These are phyloP conservation scores for Crucihimalaya himalaica DNA, from an alignment of 345 rosid species.

Conservation along the genomic window DNA sequence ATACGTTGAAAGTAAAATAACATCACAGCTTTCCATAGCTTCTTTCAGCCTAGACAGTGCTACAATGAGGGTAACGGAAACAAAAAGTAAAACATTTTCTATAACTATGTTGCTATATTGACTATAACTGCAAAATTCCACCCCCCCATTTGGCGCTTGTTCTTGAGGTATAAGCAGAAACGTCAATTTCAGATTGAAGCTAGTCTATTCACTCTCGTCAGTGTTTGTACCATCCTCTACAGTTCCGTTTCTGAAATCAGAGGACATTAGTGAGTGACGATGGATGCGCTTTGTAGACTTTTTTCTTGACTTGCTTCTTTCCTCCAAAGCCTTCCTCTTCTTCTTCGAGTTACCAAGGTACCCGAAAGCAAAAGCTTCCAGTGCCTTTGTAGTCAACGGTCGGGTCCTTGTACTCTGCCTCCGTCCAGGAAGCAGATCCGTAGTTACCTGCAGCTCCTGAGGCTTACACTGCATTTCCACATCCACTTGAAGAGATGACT, in stretches of 20 bases:
- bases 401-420: constrained; percentile 62
- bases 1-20: constrained; percentile 19
- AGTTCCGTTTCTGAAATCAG: constrained; percentile 38
- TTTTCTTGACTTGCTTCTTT: constrained; percentile 33
- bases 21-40: constrained; percentile 20
- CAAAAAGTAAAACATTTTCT: constrained; percentile 30
- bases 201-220: constrained; percentile 25
- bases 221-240: constrained; percentile 35
- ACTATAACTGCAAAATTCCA: constrained; percentile 29
- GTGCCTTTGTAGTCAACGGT: constrained; percentile 56
- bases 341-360: constrained; percentile 47
- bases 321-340: constrained; percentile 50
- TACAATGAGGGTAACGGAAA: constrained; percentile 24
- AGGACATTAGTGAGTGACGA: constrained; percentile 31
- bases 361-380: constrained; percentile 66
- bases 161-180: constrained; percentile 11
- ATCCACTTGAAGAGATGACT: constrained; percentile 40
- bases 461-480: constrained; percentile 25
- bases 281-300: constrained; percentile 47
- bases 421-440: constrained; percentile 37
- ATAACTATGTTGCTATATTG: constrained; percentile 29
- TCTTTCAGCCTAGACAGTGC: constrained; percentile 18
- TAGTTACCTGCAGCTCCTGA: constrained; percentile 21
- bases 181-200: constrained; percentile 7
- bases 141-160: background rate